Percentiles rank a stretch among this genome's conserved stretches.
These are phyloP conservation scores for Epichloe sibirici DNA, from an alignment of 2,329 filamentous ascomycete genomes.

Conservation along the genomic window DNA sequence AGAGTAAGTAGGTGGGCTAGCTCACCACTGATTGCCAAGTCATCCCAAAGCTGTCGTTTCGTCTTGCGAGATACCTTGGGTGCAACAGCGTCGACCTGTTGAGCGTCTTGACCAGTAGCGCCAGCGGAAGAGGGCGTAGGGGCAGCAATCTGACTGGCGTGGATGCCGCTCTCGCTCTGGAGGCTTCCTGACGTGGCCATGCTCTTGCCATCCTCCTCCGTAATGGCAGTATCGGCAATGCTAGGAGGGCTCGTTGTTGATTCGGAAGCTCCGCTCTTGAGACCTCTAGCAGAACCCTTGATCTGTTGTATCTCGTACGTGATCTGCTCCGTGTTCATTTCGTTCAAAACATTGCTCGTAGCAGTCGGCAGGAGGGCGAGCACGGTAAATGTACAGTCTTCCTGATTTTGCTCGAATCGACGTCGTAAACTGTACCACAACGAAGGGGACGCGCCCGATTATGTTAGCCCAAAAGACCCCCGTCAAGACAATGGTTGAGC, in stretches of 20 bases:
- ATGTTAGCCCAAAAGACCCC: neutral
- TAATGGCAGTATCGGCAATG: conserved; percentile 57
- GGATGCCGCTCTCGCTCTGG: conserved; percentile 71
- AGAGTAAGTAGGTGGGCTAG: conserved; percentile 7
- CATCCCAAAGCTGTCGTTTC: conserved; percentile 93
- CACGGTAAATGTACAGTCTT: conserved; percentile 96
- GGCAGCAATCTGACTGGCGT: conserved; percentile 63
- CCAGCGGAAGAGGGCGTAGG: conserved; percentile 32
- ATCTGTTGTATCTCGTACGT: conserved; percentile 91
- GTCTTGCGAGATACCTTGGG: conserved; percentile 50
- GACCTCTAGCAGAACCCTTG: conserved; percentile 52
- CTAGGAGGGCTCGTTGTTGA: conserved; percentile 42
- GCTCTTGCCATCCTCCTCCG: conserved; percentile 74
- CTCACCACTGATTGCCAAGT: conserved; percentile 89
- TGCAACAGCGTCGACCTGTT: conserved; percentile 28
- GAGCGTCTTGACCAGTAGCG: conserved; percentile 20
- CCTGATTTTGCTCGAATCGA: conserved; percentile 97
- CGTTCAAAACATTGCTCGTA: conserved; percentile 76
- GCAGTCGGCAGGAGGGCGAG: conserved; percentile 89
- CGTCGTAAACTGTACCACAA: conserved; percentile 58
- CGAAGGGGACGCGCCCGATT: neutral
- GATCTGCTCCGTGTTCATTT: conserved; percentile 83
- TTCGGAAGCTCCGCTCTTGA: conserved; percentile 44
- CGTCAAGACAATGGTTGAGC: neutral
- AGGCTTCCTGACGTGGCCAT: conserved; percentile 45